Base-by-base conservation (phyloP, 306 rosid species). In the Citrullus colocynthis region DNA sequence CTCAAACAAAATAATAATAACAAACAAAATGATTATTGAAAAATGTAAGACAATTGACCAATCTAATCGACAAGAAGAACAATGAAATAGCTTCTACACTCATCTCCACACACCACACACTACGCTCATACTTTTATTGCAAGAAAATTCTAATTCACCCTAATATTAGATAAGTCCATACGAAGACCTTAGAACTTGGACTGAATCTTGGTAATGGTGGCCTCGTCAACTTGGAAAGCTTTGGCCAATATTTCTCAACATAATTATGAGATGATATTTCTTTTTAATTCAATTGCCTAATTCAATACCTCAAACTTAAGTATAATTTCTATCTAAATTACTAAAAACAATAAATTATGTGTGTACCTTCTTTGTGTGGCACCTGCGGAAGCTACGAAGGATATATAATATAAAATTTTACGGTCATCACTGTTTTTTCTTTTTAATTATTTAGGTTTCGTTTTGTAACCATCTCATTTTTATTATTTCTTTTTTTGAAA, bases 201-300 rank as follows among this genome's bases (percentile, higher is more conserved):
- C 82, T 82, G 28, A 30, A 73, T 28, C 32, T 41, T 39, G 42
- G 60, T 55, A 11, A 85, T 48, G 80, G 74, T 79, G 58, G 75
- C 78, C 59, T 58, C 69, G 11, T 85, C 85, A 77, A 82, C 78
- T 44, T 80, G 85, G 49, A 85, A 82, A 30, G 82, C 76, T 42
- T 60, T 85, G 6, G 57, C 78, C 64, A 85, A 75, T 80, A n/a
- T n/a, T n/a, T n/a, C 0, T 32, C 34, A 32, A 32, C 34, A 32
- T 32, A 32, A 32, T 32, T 32, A 32, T 32, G 34, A 32, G 34
- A 32, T 1, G 3, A 32, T 32, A 32, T 32, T 32, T 32, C 34
- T 1, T 32, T 32, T 32, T 32, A 32, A 32, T 32, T 32, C 34
- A 32, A 32, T 32, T 24, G 24, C 24, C 24, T 24, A 24, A 24